A percentile compares a stretch with the other conserved stretches of the same genome.
These are phyloP conservation scores for Sphaerulina populicola DNA, from an alignment of 2,329 filamentous ascomycete species.

Conservation along the genomic window DNA sequence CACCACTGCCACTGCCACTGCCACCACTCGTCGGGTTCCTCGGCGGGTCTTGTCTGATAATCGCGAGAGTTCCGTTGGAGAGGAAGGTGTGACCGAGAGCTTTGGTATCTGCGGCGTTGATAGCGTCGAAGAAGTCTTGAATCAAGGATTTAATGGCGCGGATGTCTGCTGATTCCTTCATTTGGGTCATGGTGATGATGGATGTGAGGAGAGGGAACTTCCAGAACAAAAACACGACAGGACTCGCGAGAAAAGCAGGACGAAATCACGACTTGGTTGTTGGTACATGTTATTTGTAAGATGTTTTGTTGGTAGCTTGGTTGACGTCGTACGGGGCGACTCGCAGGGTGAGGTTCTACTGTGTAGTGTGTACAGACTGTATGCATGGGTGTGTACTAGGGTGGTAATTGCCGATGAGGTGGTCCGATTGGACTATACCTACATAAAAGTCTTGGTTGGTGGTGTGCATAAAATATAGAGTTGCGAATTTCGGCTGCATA, in stretches of 20 bases:
- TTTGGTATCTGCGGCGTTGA: slow-evolving; percentile 33
- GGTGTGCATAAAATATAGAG: too few species aligned
- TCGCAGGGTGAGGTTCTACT: background rate
- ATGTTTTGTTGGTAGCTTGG: background rate
- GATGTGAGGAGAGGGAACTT: background rate
- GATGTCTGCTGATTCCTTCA: slow-evolving; percentile 6
- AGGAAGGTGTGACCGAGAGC: slow-evolving; percentile 63
- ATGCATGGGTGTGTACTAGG: too few species aligned
- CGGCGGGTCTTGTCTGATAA: slow-evolving; percentile 19
- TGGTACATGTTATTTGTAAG: background rate
- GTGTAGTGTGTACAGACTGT: too few species aligned
- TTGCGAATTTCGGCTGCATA: too few species aligned
- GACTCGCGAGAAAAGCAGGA: background rate
- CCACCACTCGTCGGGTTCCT: background rate
- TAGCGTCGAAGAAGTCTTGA: slow-evolving; percentile 19
- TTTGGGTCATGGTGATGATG: slow-evolving; percentile 15
- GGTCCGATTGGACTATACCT: background rate
- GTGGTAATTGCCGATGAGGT: background rate
- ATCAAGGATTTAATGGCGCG: slow-evolving; percentile 17
- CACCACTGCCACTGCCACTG: background rate
- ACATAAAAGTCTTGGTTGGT: too few species aligned
- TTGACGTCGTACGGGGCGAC: background rate
- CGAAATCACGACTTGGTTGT: too few species aligned
- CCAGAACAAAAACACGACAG: background rate
- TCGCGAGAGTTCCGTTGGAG: slow-evolving; percentile 60